Conservation (phyloP, 2,329 filamentous ascomycete species). For the Colletotrichum trifolii region DNA sequence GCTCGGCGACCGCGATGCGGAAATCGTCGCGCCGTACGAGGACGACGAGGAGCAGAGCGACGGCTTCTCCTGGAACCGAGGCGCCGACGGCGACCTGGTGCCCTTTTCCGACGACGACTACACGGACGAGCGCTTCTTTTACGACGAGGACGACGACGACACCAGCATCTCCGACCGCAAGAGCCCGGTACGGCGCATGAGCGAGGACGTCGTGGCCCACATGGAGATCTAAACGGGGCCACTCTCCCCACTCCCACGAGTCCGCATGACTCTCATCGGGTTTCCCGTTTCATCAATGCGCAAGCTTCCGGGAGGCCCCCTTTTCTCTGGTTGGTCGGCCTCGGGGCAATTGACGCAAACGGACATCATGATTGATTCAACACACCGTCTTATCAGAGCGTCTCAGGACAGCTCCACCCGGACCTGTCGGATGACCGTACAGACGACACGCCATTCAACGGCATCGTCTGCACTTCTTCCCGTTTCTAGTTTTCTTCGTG, state of each 20-base stretch:
- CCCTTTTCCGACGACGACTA: conserved; percentile 63
- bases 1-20: conserved; percentile 76
- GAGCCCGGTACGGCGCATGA: conserved; percentile 64
- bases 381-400: conserved; percentile 21
- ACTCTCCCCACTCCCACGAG: conserved; percentile 25
- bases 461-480: background rate
- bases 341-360: conserved; percentile 28
- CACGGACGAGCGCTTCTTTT: conserved; percentile 57
- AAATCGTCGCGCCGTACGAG: conserved; percentile 57
- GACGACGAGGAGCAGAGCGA: conserved; percentile 63
- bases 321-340: conserved; percentile 15
- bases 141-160: conserved; percentile 56
- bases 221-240: conserved; percentile 67
- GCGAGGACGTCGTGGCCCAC: conserved; percentile 70
- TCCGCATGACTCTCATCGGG: conserved; percentile 23
- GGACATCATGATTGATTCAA: conserved; percentile 30
- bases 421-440: conserved; percentile 10
- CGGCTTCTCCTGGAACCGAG: conserved; percentile 66
- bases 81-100: conserved; percentile 68
- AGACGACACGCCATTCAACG: conserved; percentile 22
- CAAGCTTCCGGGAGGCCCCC: conserved; percentile 12
- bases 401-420: conserved; percentile 13
- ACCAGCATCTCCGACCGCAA: conserved; percentile 52
- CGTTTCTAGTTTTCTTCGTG: background rate
- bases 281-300: conserved; percentile 30